Conservation (phyloP, 352 stramenopile species). For the Phytopythium oedochilum region DNA sequence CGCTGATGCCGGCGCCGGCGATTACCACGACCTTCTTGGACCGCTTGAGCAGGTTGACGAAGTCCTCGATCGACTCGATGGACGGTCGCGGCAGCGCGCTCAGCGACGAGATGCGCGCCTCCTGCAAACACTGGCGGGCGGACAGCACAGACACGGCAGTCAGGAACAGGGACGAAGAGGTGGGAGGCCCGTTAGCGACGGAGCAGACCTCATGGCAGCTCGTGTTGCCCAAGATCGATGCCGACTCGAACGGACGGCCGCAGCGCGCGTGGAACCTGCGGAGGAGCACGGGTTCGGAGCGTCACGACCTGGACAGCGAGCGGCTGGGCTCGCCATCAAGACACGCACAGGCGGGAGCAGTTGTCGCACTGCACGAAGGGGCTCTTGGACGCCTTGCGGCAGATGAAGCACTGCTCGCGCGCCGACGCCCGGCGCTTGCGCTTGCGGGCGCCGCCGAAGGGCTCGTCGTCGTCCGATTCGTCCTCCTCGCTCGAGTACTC, state of each 20-base stretch:
- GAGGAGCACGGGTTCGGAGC: too few relatives aligned
- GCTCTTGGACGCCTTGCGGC: conserved; percentile 31
- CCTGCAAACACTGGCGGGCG: conserved; percentile 33
- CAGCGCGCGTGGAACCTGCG: conserved; percentile 52
- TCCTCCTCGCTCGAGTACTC: conserved; percentile 75
- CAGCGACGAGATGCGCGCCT: conserved; percentile 24
- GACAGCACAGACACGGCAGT: too few relatives aligned
- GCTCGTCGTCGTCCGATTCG: conserved; percentile 45
- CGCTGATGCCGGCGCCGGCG: conserved; percentile 93
- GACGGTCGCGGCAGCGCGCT: conserved; percentile 15
- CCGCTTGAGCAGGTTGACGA: conserved; percentile 55
- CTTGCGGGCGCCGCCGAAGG: conserved; percentile 28
- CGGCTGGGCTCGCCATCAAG: too few relatives aligned
- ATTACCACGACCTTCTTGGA: conserved; percentile 91
- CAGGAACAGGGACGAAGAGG: too few relatives aligned
- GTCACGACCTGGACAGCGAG: too few relatives aligned
- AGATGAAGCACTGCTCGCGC: conserved; percentile 52
- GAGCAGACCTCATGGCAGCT: conserved; percentile 58
- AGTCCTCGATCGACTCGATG: conserved; percentile 47
- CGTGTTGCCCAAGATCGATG: conserved; percentile 65
- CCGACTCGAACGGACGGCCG: conserved; percentile 42
- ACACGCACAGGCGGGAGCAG: conserved; percentile 48
- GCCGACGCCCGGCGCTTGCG: conserved; percentile 12
- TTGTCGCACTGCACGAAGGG: conserved; percentile 71
- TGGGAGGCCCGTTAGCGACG: neutral